Base-by-base conservation (phyloP, 306 rosid genomes). In the Castanospermum australe region DNA sequence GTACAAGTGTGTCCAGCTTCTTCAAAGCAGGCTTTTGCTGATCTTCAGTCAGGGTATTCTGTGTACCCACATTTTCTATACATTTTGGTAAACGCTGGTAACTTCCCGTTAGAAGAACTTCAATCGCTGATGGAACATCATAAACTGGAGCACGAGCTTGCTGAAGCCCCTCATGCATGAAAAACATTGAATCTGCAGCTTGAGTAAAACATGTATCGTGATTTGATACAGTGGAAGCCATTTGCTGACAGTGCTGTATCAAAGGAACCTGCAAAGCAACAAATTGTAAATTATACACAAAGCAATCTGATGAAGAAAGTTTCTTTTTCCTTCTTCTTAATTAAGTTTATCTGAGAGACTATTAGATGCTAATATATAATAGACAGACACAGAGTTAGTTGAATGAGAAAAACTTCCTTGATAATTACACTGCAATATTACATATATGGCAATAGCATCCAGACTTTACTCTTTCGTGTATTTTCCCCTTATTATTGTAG, bases 131-230 rank as follows among this genome's bases (percentile, higher is more conserved):
- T 1, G 99, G 99, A 67, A 96, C 98, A 82, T 96, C 99, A 74
- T 93, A 96, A 45, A 96, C 90, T 6, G 99, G 99, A 41, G 99
- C 99, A 66, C 99, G 92, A 15, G 99, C 98, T 85, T 91, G 99
- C 70, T 96, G 99, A 69, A 96, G 92, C 81, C 97, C 99, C 83
- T 96, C 99, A 32, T 96, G 99, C 99, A 96, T 96, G 82, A 96
- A 96, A 85, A 93, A 96, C 87, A 96, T 78, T 0, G 99, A 96
- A 87, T 96, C 99, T 13, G 99, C 98, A 14, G 99, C 88, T 84
- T 96, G 99, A 41, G 99, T 89, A 86, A 96, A 96, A 86, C 99
- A 93, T 36, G 91, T 86, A 67, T 96, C 99, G 41, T 96, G 99
- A 84, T 90, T 96, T 5, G 98, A 96, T 63, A 96, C 84, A 8